Evolutionary conservation across 495 filamentous ascomycete genomes (phyloP).

Genomic region (Neurospora sp.): DNA sequence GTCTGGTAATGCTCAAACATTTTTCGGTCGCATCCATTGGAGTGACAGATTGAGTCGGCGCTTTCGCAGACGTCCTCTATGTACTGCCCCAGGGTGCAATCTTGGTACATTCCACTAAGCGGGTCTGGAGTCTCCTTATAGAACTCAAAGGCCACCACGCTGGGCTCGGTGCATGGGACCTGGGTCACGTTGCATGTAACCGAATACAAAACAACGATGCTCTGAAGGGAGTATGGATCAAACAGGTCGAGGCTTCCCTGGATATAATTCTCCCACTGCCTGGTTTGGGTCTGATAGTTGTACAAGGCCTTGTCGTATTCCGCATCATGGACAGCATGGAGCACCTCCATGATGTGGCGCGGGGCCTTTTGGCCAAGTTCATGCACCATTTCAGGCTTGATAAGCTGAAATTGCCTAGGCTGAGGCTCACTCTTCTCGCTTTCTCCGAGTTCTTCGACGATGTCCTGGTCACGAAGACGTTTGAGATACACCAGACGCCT

Average conservation of each 20-base stretch:
- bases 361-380: slow-evolving; percentile 64
- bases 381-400: slow-evolving; percentile 91
- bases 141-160: slow-evolving; percentile 74
- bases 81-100: slow-evolving; percentile 91
- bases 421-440: slow-evolving; percentile 53
- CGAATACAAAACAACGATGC: slow-evolving; percentile 89
- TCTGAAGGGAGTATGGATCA: slow-evolving; percentile 89
- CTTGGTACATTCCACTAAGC: slow-evolving; percentile 54
- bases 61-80: slow-evolving; percentile 81
- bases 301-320: slow-evolving; percentile 94
- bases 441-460: slow-evolving; percentile 41
- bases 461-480: slow-evolving; percentile 69
- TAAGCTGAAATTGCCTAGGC: slow-evolving; percentile 61
- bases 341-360: slow-evolving; percentile 78
- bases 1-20: slow-evolving; percentile 94
- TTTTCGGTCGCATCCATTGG: slow-evolving; percentile 76
- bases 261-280: slow-evolving; percentile 91
- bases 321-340: slow-evolving; percentile 88
- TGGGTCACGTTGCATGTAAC: slow-evolving; percentile 85
- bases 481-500: slow-evolving; percentile 69
- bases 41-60: slow-evolving; percentile 63
- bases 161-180: slow-evolving; percentile 84
- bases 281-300: slow-evolving; percentile 87
- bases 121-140: slow-evolving; percentile 79
- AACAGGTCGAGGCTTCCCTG: slow-evolving; percentile 76